These are phyloP conservation scores for Epichloe aotearoae DNA, from an alignment of 2,329 filamentous ascomycete species.

Conservation along the genomic window DNA sequence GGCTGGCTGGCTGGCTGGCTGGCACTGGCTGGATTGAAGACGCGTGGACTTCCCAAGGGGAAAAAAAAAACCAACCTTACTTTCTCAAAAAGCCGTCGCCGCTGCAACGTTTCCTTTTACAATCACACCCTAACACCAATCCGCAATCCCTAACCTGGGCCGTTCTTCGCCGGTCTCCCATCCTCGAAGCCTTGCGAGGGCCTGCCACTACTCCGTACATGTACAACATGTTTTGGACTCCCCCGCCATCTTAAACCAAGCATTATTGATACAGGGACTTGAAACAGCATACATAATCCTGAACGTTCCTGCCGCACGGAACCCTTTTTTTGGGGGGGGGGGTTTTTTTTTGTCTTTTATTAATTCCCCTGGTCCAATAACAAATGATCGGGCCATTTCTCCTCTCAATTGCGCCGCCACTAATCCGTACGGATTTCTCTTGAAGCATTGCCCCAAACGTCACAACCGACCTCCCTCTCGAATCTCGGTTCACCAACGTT, in stretches of 20 bases:
- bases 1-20: too few relatives aligned
- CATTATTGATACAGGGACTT: constrained; percentile 9
- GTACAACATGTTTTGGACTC: constrained; percentile 5
- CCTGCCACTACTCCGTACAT: not conserved
- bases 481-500: not conserved
- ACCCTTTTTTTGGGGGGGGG: not conserved
- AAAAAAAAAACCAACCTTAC: not conserved
- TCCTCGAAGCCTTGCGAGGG: not conserved
- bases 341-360: not conserved
- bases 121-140: not conserved
- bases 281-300: constrained; percentile 9
- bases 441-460: not conserved
- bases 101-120: not conserved
- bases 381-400: not conserved
- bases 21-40: too few relatives aligned
- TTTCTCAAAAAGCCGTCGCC: not conserved
- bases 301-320: constrained; percentile 1
- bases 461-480: not conserved
- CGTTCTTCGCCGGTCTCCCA: not conserved
- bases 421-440: not conserved
- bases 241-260: constrained; percentile 6
- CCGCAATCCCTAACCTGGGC: not conserved
- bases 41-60: too few relatives aligned
- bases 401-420: not conserved
- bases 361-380: not conserved